phyloP scores from a whole-genome alignment of 768 basidiomycete genomes.

The Neoboletus magnificus region DNA sequence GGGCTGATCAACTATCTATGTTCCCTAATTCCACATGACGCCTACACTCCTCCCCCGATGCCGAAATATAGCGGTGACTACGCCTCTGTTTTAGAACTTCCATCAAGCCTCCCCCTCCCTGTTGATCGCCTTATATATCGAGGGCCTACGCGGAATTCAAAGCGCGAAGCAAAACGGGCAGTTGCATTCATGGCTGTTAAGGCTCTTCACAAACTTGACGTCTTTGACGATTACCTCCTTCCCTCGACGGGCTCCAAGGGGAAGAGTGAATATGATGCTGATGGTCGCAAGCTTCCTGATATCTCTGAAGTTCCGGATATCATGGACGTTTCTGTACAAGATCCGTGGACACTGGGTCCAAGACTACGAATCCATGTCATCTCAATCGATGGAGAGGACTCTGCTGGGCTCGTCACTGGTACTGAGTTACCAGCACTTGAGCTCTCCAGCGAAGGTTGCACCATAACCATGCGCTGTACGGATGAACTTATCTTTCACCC shows the following conservation, averaged over 20 bases:
- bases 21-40: slow-evolving; percentile 68
- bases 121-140: slow-evolving; percentile 49
- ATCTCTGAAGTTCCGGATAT: slow-evolving; percentile 47
- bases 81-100: slow-evolving; percentile 55
- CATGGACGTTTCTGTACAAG: slow-evolving; percentile 58
- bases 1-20: slow-evolving; percentile 73
- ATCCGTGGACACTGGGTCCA: slow-evolving; percentile 62
- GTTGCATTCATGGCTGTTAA: slow-evolving; percentile 79
- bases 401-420: slow-evolving; percentile 68
- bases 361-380: slow-evolving; percentile 65
- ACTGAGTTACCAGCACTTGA: slow-evolving; percentile 49
- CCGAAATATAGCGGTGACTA: slow-evolving; percentile 67
- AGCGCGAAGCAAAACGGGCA: slow-evolving; percentile 79
- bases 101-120: slow-evolving; percentile 61
- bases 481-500: slow-evolving; percentile 47
- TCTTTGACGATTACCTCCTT: slow-evolving; percentile 80
- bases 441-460: slow-evolving; percentile 35
- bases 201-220: slow-evolving; percentile 61
- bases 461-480: slow-evolving; percentile 40
- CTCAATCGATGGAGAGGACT: slow-evolving; percentile 43
- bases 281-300: slow-evolving; percentile 44
- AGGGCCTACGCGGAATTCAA: slow-evolving; percentile 62
- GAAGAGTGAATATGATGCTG: slow-evolving; percentile 50
- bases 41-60: slow-evolving; percentile 56
- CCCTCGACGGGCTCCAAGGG: slow-evolving; percentile 57